A percentile compares a stretch with the other conserved stretches of the same genome.
Evolutionary conservation across 352 stramenopile species (phyloP).

Genomic region (Albugo candida): DNA sequence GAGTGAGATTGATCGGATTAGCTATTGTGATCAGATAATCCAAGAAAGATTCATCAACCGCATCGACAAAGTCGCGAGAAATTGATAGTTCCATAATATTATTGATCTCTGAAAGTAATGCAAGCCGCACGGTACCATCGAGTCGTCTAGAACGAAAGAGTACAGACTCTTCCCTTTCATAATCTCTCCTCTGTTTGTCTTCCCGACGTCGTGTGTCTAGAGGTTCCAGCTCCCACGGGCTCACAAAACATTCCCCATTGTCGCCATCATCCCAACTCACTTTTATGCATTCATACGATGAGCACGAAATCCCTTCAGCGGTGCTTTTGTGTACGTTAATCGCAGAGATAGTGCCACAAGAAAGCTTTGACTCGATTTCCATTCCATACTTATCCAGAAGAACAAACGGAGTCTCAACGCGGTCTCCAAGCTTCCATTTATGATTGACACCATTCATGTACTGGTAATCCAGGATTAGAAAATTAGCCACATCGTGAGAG

Average conservation of each 20-base stretch:
- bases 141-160: constrained; percentile 34
- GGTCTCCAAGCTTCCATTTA: constrained; percentile 43
- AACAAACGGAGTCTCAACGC: constrained; percentile 54
- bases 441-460: constrained; percentile 64
- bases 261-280: constrained; percentile 56
- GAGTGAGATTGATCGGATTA: constrained; percentile 69
- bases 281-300: constrained; percentile 59
- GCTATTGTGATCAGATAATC: constrained; percentile 70
- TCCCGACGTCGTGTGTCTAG: constrained; percentile 12
- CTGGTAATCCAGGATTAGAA: constrained; percentile 63
- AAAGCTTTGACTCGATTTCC: constrained; percentile 30
- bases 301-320: constrained; percentile 10
- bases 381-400: constrained; percentile 39
- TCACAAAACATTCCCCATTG: constrained; percentile 40
- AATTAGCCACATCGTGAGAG: constrained; percentile 66
- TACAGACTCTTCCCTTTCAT: constrained; percentile 14
- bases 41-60: constrained; percentile 46
- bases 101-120: constrained; percentile 31
- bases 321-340: constrained; percentile 10
- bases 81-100: constrained; percentile 48
- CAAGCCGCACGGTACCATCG: constrained; percentile 20
- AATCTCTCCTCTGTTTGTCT: constrained; percentile 23
- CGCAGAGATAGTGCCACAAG: constrained; percentile 32
- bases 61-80: constrained; percentile 59
- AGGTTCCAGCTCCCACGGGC: constrained; percentile 64